phyloP scores from a whole-genome alignment of 2,329 filamentous ascomycete genomes.

The Xylariales sp. region DNA sequence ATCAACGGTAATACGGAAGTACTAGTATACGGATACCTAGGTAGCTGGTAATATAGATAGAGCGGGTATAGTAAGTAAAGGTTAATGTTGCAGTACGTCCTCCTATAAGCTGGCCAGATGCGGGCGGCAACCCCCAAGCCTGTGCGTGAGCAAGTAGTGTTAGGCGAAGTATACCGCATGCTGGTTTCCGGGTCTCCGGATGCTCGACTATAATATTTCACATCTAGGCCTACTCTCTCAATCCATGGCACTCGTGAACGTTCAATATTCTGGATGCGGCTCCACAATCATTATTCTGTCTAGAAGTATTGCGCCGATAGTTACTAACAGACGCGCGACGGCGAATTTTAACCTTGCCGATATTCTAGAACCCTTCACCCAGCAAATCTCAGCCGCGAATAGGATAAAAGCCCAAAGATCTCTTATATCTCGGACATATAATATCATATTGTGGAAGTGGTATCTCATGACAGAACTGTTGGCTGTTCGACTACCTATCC shows the following conservation, averaged over 20 bases:
- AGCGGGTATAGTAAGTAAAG: background rate
- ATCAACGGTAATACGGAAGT: too few species aligned
- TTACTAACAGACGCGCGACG: background rate
- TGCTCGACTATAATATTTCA: background rate
- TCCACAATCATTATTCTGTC: background rate
- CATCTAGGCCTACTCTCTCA: too few species aligned
- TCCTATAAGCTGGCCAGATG: background rate
- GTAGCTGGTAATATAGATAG: too few species aligned
- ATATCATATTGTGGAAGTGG: constrained; percentile 31
- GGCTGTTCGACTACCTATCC: constrained; percentile 17
- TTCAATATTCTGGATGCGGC: too few species aligned
- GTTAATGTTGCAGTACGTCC: background rate
- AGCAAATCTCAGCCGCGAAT: background rate
- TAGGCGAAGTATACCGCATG: background rate
- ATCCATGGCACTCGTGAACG: background rate
- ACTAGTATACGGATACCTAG: too few species aligned
- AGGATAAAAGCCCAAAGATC: background rate
- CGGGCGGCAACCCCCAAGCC: background rate
- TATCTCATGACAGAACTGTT: constrained; percentile 26
- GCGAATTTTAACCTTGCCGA: background rate
- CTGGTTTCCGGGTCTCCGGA: background rate
- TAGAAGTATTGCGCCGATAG: background rate
- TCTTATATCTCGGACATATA: background rate
- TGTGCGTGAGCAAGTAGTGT: background rate
- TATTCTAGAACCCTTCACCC: background rate